Evolutionary conservation across 257 asterid genomes (phyloP).

Genomic region (Plantago ovata): DNA sequence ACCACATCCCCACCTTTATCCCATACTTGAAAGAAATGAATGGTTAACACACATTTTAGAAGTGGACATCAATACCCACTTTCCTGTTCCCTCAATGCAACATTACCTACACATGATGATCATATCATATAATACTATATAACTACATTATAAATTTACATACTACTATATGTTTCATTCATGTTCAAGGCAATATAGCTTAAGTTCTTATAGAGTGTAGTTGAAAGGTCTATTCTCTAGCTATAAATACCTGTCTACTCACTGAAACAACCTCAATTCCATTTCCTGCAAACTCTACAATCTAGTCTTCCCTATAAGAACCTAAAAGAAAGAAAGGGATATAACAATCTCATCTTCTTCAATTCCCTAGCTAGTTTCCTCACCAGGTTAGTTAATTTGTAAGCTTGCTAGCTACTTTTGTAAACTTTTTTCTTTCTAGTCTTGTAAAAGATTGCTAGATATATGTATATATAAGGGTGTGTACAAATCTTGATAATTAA

Average conservation of each 20-base stretch:
- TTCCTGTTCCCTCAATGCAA: constrained; percentile 17
- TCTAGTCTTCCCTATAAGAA: too few relatives aligned
- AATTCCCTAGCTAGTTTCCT: constrained; percentile 23
- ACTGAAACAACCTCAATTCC: constrained; percentile 45
- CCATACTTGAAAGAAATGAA: constrained; percentile 54
- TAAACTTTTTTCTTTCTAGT: too few relatives aligned
- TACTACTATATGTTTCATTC: neutral
- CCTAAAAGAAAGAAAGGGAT: neutral
- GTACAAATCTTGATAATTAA: too few relatives aligned
- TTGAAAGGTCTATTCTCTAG: constrained; percentile 41
- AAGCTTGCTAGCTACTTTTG: constrained; percentile 21
- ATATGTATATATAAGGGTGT: constrained; percentile 23
- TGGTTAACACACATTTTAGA: constrained; percentile 31
- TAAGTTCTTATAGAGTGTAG: constrained; percentile 9
- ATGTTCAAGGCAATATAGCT: neutral
- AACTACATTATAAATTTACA: neutral
- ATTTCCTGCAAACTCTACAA: constrained; percentile 61
- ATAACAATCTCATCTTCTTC: constrained; percentile 6
- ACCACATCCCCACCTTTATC: constrained; percentile 45
- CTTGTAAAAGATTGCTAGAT: too few relatives aligned
- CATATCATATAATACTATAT: neutral
- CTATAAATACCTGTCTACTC: constrained; percentile 43
- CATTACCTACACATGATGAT: constrained; percentile 2
- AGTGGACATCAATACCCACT: constrained; percentile 32
- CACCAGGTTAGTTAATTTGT: constrained; percentile 30